Conservation (phyloP, 257 asterid species). For the Echites panduratus region DNA sequence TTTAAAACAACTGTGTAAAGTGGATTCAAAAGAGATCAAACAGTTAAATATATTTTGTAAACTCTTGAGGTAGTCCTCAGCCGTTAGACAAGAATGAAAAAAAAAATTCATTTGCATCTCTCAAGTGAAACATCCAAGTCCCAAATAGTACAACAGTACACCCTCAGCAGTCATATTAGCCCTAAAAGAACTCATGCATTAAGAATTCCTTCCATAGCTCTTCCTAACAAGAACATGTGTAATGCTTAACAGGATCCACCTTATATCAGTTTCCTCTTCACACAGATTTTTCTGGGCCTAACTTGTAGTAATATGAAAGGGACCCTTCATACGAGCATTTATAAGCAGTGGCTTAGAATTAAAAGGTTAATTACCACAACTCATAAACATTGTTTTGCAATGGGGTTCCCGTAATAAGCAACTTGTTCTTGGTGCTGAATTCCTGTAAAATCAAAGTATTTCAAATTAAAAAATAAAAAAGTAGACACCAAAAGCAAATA, state of each 20-base stretch:
- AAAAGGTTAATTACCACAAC: slow-evolving; percentile 59
- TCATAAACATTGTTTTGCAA: slow-evolving; percentile 98
- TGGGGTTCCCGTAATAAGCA: slow-evolving; percentile 97
- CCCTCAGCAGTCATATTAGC: background rate
- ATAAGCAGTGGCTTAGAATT: background rate
- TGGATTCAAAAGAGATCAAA: background rate
- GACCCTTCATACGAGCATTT: background rate
- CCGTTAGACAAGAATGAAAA: background rate
- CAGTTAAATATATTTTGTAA: background rate
- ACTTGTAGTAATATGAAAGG: background rate
- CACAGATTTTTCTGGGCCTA: background rate
- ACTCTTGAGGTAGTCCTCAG: background rate
- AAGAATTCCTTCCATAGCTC: background rate
- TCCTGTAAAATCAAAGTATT: slow-evolving; percentile 46
- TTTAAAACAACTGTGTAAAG: background rate
- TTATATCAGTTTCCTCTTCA: background rate
- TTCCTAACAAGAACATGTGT: background rate
- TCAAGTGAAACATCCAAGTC: background rate
- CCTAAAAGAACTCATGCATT: background rate
- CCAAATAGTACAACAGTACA: background rate
- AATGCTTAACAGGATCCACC: background rate
- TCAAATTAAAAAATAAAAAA: slow-evolving; percentile 1
- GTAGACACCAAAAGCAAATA: background rate
- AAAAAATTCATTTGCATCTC: background rate
- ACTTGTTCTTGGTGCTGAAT: slow-evolving; percentile 92